These are phyloP conservation scores for Phytophthora pluvialis DNA, from an alignment of 352 stramenopile genomes.

Conservation along the genomic window DNA sequence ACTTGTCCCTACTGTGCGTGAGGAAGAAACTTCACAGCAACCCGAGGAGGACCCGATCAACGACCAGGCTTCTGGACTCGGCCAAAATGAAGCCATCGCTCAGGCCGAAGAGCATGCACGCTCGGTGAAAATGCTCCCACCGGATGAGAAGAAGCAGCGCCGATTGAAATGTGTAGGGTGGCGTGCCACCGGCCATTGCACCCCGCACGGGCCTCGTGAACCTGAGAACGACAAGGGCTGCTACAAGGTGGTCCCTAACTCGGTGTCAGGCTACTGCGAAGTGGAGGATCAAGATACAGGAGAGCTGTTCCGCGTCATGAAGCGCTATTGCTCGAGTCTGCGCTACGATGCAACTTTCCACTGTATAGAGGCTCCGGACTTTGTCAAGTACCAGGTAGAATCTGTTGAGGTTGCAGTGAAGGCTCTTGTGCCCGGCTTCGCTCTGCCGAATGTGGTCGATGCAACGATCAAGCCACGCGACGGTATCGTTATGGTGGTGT, in stretches of 20 bases:
- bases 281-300: conserved; percentile 36
- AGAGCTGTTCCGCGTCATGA: conserved; percentile 40
- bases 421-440: conserved; percentile 19
- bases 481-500: conserved; percentile 60
- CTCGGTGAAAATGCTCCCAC: conserved; percentile 25
- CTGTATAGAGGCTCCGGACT: conserved; percentile 45
- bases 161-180: conserved; percentile 30
- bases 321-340: conserved; percentile 37
- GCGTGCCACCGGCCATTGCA: conserved; percentile 22
- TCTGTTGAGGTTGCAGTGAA: conserved; percentile 25
- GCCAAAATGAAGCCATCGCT: conserved; percentile 1
- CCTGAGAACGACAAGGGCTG: conserved; percentile 28
- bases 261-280: conserved; percentile 24
- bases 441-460: conserved; percentile 18
- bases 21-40: conserved; percentile 9
- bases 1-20: conserved; percentile 11
- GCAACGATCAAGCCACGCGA: conserved; percentile 7
- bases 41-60: not conserved
- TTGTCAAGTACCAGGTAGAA: conserved; percentile 42
- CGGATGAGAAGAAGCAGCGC: conserved; percentile 19
- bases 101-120: conserved; percentile 23
- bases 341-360: conserved; percentile 41
- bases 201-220: conserved; percentile 23
- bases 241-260: conserved; percentile 23
- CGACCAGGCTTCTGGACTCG: not conserved